Conservation (phyloP, 2,329 filamentous ascomycete genomes). For the Aureobasidium vineae region DNA sequence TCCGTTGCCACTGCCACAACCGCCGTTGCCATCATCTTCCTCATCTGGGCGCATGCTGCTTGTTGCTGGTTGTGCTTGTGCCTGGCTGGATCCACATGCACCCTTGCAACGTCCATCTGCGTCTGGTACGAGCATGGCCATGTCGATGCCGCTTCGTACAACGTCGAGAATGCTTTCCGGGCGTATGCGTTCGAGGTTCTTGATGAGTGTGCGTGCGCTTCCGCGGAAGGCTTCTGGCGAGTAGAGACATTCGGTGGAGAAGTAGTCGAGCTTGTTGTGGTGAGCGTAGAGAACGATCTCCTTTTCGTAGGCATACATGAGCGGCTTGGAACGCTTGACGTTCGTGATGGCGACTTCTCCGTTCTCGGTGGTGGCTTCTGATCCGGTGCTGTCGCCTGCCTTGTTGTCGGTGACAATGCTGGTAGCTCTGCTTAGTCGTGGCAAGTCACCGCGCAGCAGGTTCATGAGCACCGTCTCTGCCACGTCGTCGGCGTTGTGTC, state of each 20-base stretch:
- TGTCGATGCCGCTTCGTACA: slow-evolving; percentile 91
- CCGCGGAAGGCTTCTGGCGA: slow-evolving; percentile 95
- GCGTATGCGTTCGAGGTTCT: slow-evolving; percentile 88
- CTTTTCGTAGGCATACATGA: slow-evolving; percentile 99
- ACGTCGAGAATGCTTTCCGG: slow-evolving; percentile 95
- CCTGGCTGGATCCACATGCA: slow-evolving; percentile 42
- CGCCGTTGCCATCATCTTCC: slow-evolving; percentile 62
- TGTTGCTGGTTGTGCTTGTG: slow-evolving; percentile 32
- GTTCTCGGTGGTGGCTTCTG: slow-evolving; percentile 23
- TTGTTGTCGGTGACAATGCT: slow-evolving; percentile 73
- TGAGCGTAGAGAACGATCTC: slow-evolving; percentile 98
- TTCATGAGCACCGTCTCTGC: slow-evolving; percentile 99
- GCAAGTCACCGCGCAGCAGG: slow-evolving; percentile 82
- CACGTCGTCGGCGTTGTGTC: slow-evolving; percentile 96
- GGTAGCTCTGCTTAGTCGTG: slow-evolving; percentile 81
- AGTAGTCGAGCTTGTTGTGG: slow-evolving; percentile 96
- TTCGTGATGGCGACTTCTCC: slow-evolving; percentile 57
- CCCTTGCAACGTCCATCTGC: slow-evolving; percentile 51
- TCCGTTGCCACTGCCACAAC: slow-evolving; percentile 71
- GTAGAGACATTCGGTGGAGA: slow-evolving; percentile 98
- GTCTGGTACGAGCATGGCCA: slow-evolving; percentile 78
- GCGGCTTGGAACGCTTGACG: slow-evolving; percentile 90
- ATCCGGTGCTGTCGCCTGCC: slow-evolving; percentile 34
- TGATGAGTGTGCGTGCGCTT: slow-evolving; percentile 86
- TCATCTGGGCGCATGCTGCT: slow-evolving; percentile 41